Base-by-base conservation (phyloP, 352 stramenopile genomes). In the Hyaloperonospora arabidopsidis region DNA sequence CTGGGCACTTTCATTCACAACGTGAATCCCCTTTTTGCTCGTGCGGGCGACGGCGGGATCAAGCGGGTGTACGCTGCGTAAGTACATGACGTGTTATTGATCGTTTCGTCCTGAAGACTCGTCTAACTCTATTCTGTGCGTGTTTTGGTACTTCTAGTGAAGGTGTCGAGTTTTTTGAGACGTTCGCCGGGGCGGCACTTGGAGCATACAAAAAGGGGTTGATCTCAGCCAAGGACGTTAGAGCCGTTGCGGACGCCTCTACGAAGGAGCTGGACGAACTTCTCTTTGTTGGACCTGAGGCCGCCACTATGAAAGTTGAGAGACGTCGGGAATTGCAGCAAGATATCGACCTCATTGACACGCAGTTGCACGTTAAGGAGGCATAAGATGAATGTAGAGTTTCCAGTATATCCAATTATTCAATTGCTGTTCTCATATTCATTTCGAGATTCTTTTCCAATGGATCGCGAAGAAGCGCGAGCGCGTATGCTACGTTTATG, bases 1-100 rank as follows among this genome's bases (percentile, higher is more conserved):
- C 67, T 89, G 12, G 79, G 54, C 25, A 77, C 74, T 22, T 90
- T 93, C 57, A 89, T 93, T 58, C 83, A 93, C 61, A 70, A 93
- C 41, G 72, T 93, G 36, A 88, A 77, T 25, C 78, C 83, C 5
- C 54, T 67, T 6, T 71, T 66, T 18, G 52, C 52, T 36, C 76
- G 63, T 19, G 87, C 80, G 0, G 83, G 83, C 25, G 83, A 93
- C 40, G 80, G 83, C 13, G 67, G 74, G 1, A 11, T 49, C 17
- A 93, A 93, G 64, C 49, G 63, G 21, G 54, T 40, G 13, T 90
- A 93, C 52, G 45, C 65, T 45, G 61, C 57, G 79, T 92, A 79
- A 57, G 78, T 77, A 17, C 13, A 6, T n/a, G 3, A 21, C 47
- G 5, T 4, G 32, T n/a, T 49, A 14, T 46, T 43, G 19, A 14